A percentile compares a stretch with the other conserved stretches of the same genome.
Conservation (phyloP, 139 green algal species). For the Yamagishiella unicocca region DNA sequence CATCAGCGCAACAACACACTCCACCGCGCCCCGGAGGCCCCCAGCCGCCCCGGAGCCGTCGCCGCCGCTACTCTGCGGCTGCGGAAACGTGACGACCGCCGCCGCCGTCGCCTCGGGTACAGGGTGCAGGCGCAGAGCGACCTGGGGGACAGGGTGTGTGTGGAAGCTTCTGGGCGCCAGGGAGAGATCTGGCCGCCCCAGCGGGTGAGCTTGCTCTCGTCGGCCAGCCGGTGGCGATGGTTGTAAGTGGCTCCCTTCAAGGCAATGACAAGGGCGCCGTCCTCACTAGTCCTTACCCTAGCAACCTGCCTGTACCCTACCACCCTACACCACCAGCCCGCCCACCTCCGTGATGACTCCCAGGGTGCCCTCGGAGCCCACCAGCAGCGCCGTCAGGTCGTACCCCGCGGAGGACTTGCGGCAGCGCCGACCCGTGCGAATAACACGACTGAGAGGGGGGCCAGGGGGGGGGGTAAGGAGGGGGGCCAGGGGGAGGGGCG, state of each 20-base stretch:
- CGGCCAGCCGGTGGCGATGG: no score
- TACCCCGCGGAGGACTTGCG: constrained; percentile 74
- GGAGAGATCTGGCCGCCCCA: no score
- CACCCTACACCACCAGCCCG: background rate
- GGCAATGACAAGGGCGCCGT: no score
- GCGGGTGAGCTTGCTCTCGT: no score
- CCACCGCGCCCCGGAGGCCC: constrained; percentile 58
- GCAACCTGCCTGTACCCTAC: background rate
- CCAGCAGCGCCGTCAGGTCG: constrained; percentile 75
- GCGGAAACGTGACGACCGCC: constrained; percentile 68
- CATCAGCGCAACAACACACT: constrained; percentile 67
- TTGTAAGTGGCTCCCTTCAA: no score
- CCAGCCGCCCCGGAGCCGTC: background rate
- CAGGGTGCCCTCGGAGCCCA: constrained; percentile 78
- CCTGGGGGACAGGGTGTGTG: background rate
- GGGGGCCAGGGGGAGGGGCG: background rate
- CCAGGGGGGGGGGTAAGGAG: background rate
- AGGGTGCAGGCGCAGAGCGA: constrained; percentile 65
- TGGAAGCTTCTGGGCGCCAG: no score
- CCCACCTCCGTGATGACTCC: constrained; percentile 73
- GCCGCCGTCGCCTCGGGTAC: constrained; percentile 63
- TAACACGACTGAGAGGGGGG: background rate
- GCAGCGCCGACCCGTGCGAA: constrained; percentile 50
- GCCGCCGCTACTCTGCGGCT: constrained; percentile 15
- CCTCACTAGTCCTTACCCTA: no score